phyloP scores from a whole-genome alignment of 1,139 yeast genomes.

The Blastobotrys persicus region DNA sequence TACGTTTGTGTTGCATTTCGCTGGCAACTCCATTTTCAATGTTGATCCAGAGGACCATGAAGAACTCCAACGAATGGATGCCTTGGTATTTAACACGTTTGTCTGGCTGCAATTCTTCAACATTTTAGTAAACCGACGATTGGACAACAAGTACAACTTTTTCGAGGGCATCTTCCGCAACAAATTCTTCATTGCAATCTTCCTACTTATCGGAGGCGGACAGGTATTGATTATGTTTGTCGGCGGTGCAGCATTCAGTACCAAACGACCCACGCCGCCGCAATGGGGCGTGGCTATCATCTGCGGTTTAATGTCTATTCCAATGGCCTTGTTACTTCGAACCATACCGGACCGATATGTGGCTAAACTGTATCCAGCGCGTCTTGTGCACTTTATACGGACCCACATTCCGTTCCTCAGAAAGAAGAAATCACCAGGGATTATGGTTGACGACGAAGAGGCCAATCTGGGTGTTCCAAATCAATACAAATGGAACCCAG shows the following conservation, averaged over 20 bases:
- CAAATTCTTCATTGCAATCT: slow-evolving; percentile 73
- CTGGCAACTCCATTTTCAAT: slow-evolving; percentile 62
- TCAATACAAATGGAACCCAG: slow-evolving; percentile 41
- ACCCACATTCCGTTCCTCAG: slow-evolving; percentile 36
- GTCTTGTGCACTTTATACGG: slow-evolving; percentile 40
- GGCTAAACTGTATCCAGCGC: slow-evolving; percentile 63
- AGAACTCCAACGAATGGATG: slow-evolving; percentile 60
- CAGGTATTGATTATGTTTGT: slow-evolving; percentile 92
- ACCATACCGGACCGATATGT: slow-evolving; percentile 82
- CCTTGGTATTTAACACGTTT: slow-evolving; percentile 91
- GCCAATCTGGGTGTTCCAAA: slow-evolving; percentile 22
- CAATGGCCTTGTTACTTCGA: slow-evolving; percentile 73
- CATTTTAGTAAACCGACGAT: slow-evolving; percentile 82
- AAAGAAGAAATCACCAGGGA: slow-evolving; percentile 31
- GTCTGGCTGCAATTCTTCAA: slow-evolving; percentile 98
- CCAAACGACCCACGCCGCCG: slow-evolving; percentile 71
- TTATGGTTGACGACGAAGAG: slow-evolving; percentile 29
- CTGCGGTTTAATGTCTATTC: slow-evolving; percentile 80
- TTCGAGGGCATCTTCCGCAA: slow-evolving; percentile 79
- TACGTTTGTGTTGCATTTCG: slow-evolving; percentile 79
- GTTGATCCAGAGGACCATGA: slow-evolving; percentile 34
- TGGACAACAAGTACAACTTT: slow-evolving; percentile 88
- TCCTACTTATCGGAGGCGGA: slow-evolving; percentile 70
- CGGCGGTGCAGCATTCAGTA: slow-evolving; percentile 93
- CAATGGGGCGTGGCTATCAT: slow-evolving; percentile 90